Conservation (phyloP, 768 basidiomycete species). For the Suillus bovinus region DNA sequence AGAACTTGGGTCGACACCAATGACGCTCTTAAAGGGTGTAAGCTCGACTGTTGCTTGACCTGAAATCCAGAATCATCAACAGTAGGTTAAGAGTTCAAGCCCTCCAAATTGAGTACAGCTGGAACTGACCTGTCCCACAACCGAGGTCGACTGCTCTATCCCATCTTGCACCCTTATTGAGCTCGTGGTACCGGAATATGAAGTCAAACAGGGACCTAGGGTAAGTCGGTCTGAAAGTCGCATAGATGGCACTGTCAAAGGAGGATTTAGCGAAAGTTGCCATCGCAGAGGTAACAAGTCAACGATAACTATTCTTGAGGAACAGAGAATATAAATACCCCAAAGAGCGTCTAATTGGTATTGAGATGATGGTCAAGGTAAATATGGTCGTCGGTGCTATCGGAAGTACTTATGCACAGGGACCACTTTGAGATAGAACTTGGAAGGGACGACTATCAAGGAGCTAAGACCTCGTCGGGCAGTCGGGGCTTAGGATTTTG, state of each 20-base stretch:
- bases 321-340: background rate
- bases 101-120: background rate
- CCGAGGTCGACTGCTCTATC: constrained; percentile 72
- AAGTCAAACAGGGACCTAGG: constrained; percentile 63
- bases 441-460: too few species aligned
- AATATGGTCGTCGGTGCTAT: background rate
- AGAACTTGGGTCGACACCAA: constrained; percentile 72
- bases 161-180: constrained; percentile 35
- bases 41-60: constrained; percentile 72
- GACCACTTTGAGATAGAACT: background rate
- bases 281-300: constrained; percentile 42
- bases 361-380: background rate
- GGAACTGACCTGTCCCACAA: constrained; percentile 71
- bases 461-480: background rate
- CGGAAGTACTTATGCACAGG: background rate
- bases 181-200: constrained; percentile 59
- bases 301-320: background rate
- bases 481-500: too few species aligned
- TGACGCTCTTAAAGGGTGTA: constrained; percentile 54
- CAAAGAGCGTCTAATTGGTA: background rate
- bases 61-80: constrained; percentile 22
- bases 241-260: constrained; percentile 70
- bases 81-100: background rate
- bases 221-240: constrained; percentile 72
- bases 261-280: constrained; percentile 71